phyloP scores from a whole-genome alignment of 1,139 yeast genomes.

The Hansenula lynferdii region DNA sequence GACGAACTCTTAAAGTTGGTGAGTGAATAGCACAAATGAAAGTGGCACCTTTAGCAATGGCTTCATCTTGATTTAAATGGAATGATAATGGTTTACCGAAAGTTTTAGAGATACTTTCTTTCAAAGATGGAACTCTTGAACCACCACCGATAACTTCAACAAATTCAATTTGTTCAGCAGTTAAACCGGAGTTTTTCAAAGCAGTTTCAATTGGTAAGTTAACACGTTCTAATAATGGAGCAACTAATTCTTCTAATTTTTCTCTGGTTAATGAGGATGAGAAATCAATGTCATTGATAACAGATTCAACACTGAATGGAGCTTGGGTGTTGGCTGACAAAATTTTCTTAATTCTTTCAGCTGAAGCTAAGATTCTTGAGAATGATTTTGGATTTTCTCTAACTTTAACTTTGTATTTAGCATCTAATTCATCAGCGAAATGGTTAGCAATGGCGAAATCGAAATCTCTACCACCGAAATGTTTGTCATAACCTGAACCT shows the following conservation, averaged over 20 bases:
- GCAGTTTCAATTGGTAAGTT: constrained; percentile 78
- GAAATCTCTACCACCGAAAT: constrained; percentile 97
- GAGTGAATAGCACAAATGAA: constrained; percentile 99
- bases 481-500: constrained; percentile 90
- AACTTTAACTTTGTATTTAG: constrained; percentile 91
- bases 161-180: constrained; percentile 73
- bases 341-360: constrained; percentile 93
- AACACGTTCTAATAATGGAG: constrained; percentile 75
- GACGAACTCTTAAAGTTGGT: constrained; percentile 97
- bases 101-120: constrained; percentile 71
- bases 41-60: constrained; percentile 98
- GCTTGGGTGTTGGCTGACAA: constrained; percentile 94
- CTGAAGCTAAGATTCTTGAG: constrained; percentile 85
- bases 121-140: constrained; percentile 93
- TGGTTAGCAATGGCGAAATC: constrained; percentile 92
- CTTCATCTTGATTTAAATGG: constrained; percentile 98
- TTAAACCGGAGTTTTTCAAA: constrained; percentile 71
- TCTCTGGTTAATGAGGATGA: constrained; percentile 87
- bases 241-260: constrained; percentile 84
- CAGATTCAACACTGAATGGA: constrained; percentile 92
- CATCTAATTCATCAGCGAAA: constrained; percentile 87
- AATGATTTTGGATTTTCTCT: constrained; percentile 90
- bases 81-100: constrained; percentile 87
- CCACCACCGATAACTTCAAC: constrained; percentile 98
- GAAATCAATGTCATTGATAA: constrained; percentile 96